These are phyloP conservation scores for Emericellopsis terricola DNA, from an alignment of 495 filamentous ascomycete species.

Conservation along the genomic window DNA sequence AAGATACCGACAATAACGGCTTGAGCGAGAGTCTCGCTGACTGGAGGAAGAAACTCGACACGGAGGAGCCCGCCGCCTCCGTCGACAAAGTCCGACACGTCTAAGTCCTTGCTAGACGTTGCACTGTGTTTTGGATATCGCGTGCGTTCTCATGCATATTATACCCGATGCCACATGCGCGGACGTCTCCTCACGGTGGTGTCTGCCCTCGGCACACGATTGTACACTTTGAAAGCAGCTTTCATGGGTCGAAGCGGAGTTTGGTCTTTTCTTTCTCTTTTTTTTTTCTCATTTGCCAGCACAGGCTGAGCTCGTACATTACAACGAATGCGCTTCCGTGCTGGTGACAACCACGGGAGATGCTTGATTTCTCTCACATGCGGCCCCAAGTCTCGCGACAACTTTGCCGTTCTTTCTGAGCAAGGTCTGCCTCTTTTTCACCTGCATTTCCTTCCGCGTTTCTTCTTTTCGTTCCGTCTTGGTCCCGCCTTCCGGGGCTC, in stretches of 20 bases:
- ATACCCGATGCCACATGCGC: background rate
- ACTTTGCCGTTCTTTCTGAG: no score
- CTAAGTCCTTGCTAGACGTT: background rate
- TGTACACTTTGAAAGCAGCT: background rate
- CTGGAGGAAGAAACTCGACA: constrained; percentile 58
- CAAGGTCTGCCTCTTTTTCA: no score
- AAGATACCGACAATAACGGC: constrained; percentile 26
- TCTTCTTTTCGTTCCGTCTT: no score
- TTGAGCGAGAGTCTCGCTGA: constrained; percentile 54
- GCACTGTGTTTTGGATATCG: constrained; percentile 3
- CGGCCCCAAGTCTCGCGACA: no score
- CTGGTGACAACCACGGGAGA: no score
- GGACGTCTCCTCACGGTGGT: no score
- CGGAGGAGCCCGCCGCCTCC: constrained; percentile 26
- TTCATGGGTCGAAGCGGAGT: background rate
- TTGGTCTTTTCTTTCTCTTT: background rate
- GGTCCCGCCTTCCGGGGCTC: no score
- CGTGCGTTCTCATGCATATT: background rate
- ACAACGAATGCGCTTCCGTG: no score
- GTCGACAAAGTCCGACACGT: background rate
- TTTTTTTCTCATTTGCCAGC: no score
- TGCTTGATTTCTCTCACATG: no score
- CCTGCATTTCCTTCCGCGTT: no score
- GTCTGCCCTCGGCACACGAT: background rate
- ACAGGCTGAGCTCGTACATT: no score